Evolutionary conservation across 495 filamentous ascomycete genomes (phyloP).

Genomic region (Penicillium flavigenum): DNA sequence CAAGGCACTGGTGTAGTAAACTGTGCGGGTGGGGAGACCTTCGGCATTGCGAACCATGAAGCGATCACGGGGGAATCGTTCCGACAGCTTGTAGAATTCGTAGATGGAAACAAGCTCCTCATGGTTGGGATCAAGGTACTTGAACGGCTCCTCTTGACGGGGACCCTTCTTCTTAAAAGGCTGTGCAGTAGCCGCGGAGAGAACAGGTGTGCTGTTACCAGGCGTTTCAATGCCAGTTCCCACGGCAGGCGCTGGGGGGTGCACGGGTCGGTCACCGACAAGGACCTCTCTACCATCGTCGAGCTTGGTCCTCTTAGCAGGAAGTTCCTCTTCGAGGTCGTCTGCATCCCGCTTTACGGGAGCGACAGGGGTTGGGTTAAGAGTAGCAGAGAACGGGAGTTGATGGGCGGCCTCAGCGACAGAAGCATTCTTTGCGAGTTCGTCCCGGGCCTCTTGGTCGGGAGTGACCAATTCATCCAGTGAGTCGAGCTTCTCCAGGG

Average conservation of each 20-base stretch:
- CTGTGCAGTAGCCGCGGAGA: constrained; percentile 27
- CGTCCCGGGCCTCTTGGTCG: constrained; percentile 33
- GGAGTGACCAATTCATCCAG: constrained; percentile 48
- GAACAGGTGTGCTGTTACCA: constrained; percentile 33
- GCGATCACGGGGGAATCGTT: constrained; percentile 80
- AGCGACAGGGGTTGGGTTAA: constrained; percentile 26
- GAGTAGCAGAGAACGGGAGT: constrained; percentile 40
- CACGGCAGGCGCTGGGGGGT: constrained; percentile 44
- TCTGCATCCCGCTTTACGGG: constrained; percentile 42
- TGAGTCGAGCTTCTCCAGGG: constrained; percentile 50
- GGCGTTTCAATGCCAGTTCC: constrained; percentile 43
- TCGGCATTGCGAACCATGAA: constrained; percentile 94
- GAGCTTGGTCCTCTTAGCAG: constrained; percentile 48
- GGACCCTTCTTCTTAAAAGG: constrained; percentile 44
- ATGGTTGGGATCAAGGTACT: constrained; percentile 73
- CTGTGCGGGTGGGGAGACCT: constrained; percentile 77
- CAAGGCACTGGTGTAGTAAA: constrained; percentile 91
- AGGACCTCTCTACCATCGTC: constrained; percentile 47
- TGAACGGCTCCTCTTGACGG: constrained; percentile 83
- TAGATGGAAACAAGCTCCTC: constrained; percentile 71
- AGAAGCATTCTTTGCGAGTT: constrained; percentile 46
- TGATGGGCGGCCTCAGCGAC: constrained; percentile 44
- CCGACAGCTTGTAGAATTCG: constrained; percentile 76
- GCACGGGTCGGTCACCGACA: constrained; percentile 51
- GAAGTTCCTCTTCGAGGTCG: constrained; percentile 42